phyloP scores from a whole-genome alignment of 2,329 filamentous ascomycete genomes.

The Xylariaceae sp. region DNA sequence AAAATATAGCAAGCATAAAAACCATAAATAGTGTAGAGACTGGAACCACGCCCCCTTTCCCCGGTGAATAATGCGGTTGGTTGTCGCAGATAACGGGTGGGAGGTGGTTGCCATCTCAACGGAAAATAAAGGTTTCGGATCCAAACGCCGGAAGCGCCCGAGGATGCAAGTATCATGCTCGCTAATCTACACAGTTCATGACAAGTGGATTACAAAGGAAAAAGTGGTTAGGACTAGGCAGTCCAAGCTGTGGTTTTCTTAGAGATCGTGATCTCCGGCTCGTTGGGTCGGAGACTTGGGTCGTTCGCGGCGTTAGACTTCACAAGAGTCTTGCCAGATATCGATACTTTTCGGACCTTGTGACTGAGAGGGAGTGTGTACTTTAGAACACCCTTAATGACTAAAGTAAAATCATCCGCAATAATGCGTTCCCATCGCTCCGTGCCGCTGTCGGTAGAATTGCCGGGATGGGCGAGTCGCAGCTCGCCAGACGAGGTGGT shows the following conservation, averaged over 20 bases:
- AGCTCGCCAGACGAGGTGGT: slow-evolving; percentile 77
- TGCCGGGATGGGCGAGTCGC: slow-evolving; percentile 76
- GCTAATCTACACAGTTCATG: slow-evolving; percentile 35
- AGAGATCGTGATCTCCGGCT: slow-evolving; percentile 32
- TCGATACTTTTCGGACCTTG: slow-evolving; percentile 53
- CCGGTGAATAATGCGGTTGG: too few species aligned
- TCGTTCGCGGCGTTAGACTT: slow-evolving; percentile 59
- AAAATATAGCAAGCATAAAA: slow-evolving; percentile 15
- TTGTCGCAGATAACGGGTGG: too few species aligned
- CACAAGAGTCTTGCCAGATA: slow-evolving; percentile 55
- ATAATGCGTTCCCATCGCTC: slow-evolving; percentile 87
- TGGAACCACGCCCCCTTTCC: too few species aligned
- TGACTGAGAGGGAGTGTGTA: slow-evolving; percentile 65
- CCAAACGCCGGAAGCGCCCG: slow-evolving; percentile 32
- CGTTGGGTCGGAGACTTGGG: slow-evolving; percentile 38
- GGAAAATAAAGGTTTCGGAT: slow-evolving; percentile 16
- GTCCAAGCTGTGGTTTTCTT: slow-evolving; percentile 23
- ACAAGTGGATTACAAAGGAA: slow-evolving; percentile 27
- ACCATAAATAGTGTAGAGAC: neutral
- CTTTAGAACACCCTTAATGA: slow-evolving; percentile 83
- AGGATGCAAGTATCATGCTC: slow-evolving; percentile 34
- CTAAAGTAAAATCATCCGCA: slow-evolving; percentile 87
- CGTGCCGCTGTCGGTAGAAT: slow-evolving; percentile 78
- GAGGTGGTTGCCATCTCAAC: too few species aligned
- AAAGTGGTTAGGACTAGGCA: slow-evolving; percentile 23